Percentiles rank a stretch among this genome's conserved stretches.
These are phyloP conservation scores for Heracleum sosnowskyi DNA, from an alignment of 129 eudicot species.

Conservation along the genomic window DNA sequence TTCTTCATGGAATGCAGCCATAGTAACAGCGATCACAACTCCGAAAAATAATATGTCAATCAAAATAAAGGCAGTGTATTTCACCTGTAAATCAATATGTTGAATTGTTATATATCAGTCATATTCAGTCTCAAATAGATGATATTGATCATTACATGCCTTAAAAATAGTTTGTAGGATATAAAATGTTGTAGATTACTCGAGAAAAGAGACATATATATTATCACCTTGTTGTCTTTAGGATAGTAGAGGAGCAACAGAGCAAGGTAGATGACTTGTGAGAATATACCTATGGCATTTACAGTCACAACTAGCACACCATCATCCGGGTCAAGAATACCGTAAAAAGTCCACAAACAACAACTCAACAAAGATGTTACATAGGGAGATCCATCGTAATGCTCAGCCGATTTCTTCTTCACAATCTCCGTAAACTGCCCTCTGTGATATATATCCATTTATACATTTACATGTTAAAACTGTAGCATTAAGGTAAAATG, in stretches of 20 bases:
- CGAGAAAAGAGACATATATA: background rate
- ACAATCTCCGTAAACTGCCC: conserved; percentile 47
- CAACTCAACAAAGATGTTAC: conserved; percentile 58
- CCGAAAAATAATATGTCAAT: conserved; percentile 50
- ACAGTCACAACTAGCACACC: conserved; percentile 60
- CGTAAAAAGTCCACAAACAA: conserved; percentile 66
- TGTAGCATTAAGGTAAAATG: background rate
- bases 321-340: conserved; percentile 52
- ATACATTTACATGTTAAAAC: background rate
- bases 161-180: background rate
- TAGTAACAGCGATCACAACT: conserved; percentile 38
- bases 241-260: conserved; percentile 46
- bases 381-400: conserved; percentile 63
- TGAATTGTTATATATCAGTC: background rate
- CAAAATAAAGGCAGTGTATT: conserved; percentile 32
- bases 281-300: conserved; percentile 42
- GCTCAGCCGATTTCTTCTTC: conserved; percentile 55
- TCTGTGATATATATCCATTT: conserved; percentile 23
- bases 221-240: conserved; percentile 51
- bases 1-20: conserved; percentile 38
- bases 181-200: background rate
- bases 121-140: background rate
- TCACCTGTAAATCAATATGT: conserved; percentile 25
- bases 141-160: background rate
- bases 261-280: conserved; percentile 40